phyloP scores from a whole-genome alignment of 371 early-diverging fungal genomes.

The Lichtheimia hyalospora region DNA sequence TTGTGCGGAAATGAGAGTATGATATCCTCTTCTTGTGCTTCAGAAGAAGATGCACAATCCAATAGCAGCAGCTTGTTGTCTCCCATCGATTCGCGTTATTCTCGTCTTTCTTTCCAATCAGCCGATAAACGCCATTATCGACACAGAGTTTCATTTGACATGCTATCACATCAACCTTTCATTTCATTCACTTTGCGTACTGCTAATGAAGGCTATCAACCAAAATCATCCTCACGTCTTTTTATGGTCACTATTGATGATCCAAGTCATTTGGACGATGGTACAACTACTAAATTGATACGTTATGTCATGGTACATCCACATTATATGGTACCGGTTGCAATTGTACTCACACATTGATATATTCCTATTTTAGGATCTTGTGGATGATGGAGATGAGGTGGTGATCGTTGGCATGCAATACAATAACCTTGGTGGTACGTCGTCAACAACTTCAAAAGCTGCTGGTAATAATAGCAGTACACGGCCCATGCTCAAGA shows the following conservation, averaged over 20 bases:
- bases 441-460: too few relatives aligned
- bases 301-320: constrained; percentile 8
- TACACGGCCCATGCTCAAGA: background rate
- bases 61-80: background rate
- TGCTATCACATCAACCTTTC: background rate
- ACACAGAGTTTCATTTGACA: constrained; percentile 19
- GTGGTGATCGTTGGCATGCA: constrained; percentile 9
- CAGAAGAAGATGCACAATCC: background rate
- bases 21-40: background rate
- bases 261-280: background rate
- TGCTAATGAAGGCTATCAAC: constrained; percentile 16
- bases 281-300: constrained; percentile 1
- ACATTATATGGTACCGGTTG: background rate
- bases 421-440: background rate
- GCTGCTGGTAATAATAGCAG: background rate
- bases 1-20: constrained; percentile 9
- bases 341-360: too few relatives aligned
- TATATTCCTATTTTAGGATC: background rate
- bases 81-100: constrained; percentile 11
- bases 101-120: constrained; percentile 6
- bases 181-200: constrained; percentile 17
- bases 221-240: constrained; percentile 3
- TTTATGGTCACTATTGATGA: constrained; percentile 19
- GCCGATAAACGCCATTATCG: constrained; percentile 6
- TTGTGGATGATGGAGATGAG: constrained; percentile 12